A percentile compares a stretch with the other conserved stretches of the same genome.
Conservation (phyloP, 352 stramenopile genomes). For the Phytophthora tentaculata region DNA sequence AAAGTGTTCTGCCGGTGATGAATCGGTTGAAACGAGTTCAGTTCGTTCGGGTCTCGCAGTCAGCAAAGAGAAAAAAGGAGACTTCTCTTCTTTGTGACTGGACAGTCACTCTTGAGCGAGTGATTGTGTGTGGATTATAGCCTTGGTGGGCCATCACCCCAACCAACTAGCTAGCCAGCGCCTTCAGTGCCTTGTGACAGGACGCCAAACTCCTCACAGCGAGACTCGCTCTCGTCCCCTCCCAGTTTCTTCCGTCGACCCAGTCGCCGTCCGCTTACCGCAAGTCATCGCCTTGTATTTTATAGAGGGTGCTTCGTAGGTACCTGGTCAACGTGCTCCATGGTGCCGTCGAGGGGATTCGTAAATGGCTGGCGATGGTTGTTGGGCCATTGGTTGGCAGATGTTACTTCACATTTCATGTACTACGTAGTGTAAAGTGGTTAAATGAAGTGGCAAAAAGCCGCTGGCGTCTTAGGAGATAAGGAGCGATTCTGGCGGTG, state of each 20-base stretch:
- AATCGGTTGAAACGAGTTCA: slow-evolving; percentile 39
- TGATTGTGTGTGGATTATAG: slow-evolving; percentile 66
- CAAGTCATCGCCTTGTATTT: slow-evolving; percentile 4
- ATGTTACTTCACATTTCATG: too few relatives aligned
- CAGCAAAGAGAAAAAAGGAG: slow-evolving; percentile 6
- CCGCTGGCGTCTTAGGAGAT: background rate
- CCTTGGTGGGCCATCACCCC: slow-evolving; percentile 70
- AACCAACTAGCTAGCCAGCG: slow-evolving; percentile 51
- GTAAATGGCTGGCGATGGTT: slow-evolving; percentile 22
- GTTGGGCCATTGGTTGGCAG: too few relatives aligned
- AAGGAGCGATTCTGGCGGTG: background rate
- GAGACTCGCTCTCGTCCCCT: slow-evolving; percentile 19
- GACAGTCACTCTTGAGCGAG: slow-evolving; percentile 17
- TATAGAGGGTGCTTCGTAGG: slow-evolving; percentile 7
- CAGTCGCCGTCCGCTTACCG: slow-evolving; percentile 21
- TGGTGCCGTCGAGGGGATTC: slow-evolving; percentile 63
- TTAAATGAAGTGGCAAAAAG: too few relatives aligned
- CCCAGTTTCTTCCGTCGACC: slow-evolving; percentile 6
- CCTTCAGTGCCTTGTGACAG: slow-evolving; percentile 32
- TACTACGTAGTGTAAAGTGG: too few relatives aligned
- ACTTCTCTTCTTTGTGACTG: slow-evolving; percentile 3
- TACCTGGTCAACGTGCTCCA: slow-evolving; percentile 90
- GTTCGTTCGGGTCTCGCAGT: slow-evolving; percentile 33
- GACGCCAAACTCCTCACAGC: slow-evolving; percentile 20
- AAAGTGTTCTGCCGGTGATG: slow-evolving; percentile 50